Evolutionary conservation across 306 rosid genomes (phyloP), one percentile per base, ranked within the genome.

Genomic region (Hylodesmum podocarpum): DNA sequence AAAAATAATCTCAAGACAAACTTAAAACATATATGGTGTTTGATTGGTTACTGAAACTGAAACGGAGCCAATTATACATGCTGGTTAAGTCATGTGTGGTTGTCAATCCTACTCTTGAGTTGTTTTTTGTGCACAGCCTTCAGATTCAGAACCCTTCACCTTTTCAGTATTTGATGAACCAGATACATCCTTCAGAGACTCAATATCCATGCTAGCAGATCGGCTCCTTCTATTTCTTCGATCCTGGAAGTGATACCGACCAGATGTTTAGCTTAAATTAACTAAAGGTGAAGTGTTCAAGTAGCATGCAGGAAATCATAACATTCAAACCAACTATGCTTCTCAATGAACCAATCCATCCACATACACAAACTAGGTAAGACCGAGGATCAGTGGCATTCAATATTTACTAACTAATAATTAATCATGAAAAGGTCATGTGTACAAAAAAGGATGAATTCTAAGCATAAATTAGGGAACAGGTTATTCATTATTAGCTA

Each of bases 211-310:
- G 86, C 94, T 90, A 1, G 73, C 71, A 8, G 91, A 78, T 16
- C 88, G 89, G 84, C 90, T 88, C 82, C 78, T 91, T 53, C 94
- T 81, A 77, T 83, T 87, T 85, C 97, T 89, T 80, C 95, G 91
- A 88, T 94, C 97, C 98, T 94, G 87, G 72, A 81, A 65, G 34
- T 7, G 70, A 29, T 53, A 46, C n/a, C n/a, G 63, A 70, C 19
- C 7, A 50, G 10, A 53, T 40, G 46, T 27, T 47, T 39, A 50
- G 43, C 57, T 19, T 40, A 14, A n/a, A 61, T 33, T 33, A 9
- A 31, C 5, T 14, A 28, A 14, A 9, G 31, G 29, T 53, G n/a
- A 53, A 53, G 61, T 10, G 31, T 53, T 53, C 31, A 53, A 3
- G 61, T 22, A 22, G 4, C 14, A 53, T 53, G 31, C n/a, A 53